A percentile compares a stretch with the other conserved stretches of the same genome.
These are phyloP conservation scores for Kodamaea neixiangensis DNA, from an alignment of 805 yeast genomes.

Conservation along the genomic window DNA sequence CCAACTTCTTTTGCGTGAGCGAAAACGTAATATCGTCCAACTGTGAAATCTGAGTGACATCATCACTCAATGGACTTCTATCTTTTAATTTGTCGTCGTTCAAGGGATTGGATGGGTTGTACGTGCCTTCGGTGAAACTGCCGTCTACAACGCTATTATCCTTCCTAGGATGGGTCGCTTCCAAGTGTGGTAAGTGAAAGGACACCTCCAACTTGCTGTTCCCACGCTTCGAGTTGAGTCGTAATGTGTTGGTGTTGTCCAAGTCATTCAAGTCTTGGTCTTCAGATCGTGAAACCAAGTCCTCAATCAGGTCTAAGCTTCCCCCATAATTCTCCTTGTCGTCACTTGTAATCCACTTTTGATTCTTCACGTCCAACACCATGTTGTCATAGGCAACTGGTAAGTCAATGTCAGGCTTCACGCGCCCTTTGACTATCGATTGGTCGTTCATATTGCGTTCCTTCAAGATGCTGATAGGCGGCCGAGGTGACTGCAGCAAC, in stretches of 20 bases:
- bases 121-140: not conserved
- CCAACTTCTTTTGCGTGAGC: conserved; percentile 44
- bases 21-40: conserved; percentile 49
- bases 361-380: conserved; percentile 22
- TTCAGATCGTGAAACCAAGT: conserved; percentile 23
- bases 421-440: conserved; percentile 28
- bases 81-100: conserved; percentile 14
- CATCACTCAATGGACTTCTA: conserved; percentile 19
- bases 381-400: conserved; percentile 37
- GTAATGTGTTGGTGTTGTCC: conserved; percentile 1
- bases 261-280: conserved; percentile 7
- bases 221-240: conserved; percentile 10
- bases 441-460: conserved; percentile 12
- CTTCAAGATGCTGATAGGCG: conserved; percentile 10
- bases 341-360: conserved; percentile 24
- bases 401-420: conserved; percentile 34
- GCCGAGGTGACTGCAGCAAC: conserved; percentile 18
- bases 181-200: conserved; percentile 37
- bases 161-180: not conserved
- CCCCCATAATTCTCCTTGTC: conserved; percentile 25
- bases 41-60: conserved; percentile 46
- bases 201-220: conserved; percentile 38
- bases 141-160: conserved; percentile 1
- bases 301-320: conserved; percentile 43
- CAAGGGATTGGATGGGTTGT: conserved; percentile 1